Evolutionary conservation across 345 rosid species (phyloP).

Genomic region (Pugionium dolabratum): DNA sequence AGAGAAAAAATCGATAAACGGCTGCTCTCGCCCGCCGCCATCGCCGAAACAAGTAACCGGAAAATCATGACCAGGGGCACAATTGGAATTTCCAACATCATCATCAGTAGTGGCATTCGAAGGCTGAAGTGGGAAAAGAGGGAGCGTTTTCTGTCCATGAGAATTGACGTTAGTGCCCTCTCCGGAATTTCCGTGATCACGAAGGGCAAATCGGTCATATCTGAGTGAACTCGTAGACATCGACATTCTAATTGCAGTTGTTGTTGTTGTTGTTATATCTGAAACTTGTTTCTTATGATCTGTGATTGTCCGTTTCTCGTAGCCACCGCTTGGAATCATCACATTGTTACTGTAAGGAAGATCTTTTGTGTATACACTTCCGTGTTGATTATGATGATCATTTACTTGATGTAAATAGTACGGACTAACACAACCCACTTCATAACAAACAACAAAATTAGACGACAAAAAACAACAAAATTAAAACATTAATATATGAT

Average conservation of each 20-base stretch:
- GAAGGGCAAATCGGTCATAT: constrained; percentile 35
- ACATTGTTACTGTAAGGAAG: constrained; percentile 19
- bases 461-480: too few relatives aligned
- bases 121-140: constrained; percentile 42
- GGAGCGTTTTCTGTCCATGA: constrained; percentile 28
- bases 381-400: constrained; percentile 21
- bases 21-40: constrained; percentile 27
- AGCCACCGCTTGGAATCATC: constrained; percentile 25
- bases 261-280: constrained; percentile 23
- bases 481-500: too few relatives aligned
- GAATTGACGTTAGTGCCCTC: constrained; percentile 35
- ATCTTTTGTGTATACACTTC: constrained; percentile 29
- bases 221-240: constrained; percentile 29
- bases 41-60: constrained; percentile 9
- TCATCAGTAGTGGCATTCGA: background rate
- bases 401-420: constrained; percentile 35
- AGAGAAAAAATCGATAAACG: constrained; percentile 40
- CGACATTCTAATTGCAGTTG: constrained; percentile 17
- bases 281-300: constrained; percentile 33
- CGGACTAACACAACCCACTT: constrained; percentile 41
- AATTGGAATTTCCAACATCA: constrained; percentile 19
- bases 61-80: constrained; percentile 18
- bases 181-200: constrained; percentile 6
- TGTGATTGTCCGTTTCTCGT: constrained; percentile 21
- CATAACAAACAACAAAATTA: constrained; percentile 2